These are phyloP conservation scores for Lodderomyces oxycetoniae DNA, from an alignment of 1,139 yeast species.

Conservation along the genomic window DNA sequence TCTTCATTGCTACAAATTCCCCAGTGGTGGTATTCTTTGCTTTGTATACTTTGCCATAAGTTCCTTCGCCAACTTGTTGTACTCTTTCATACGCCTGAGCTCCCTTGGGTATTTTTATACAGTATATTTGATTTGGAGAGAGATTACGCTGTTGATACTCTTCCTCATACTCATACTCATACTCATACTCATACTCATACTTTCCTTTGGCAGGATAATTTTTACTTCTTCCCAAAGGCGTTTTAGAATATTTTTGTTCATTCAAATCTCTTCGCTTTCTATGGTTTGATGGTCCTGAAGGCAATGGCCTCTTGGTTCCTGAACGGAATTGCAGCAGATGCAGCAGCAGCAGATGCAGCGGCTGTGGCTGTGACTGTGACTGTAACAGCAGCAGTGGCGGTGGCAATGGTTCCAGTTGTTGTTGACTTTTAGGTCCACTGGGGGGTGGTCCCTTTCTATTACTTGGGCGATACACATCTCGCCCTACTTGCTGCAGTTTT, in stretches of 20 bases:
- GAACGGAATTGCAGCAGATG: constrained; percentile 6
- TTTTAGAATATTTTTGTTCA: not conserved
- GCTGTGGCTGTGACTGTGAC: constrained; percentile 2
- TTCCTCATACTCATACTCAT: too few relatives aligned
- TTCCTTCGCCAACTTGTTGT: constrained; percentile 50
- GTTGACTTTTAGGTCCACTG: constrained; percentile 21
- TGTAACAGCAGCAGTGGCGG: constrained; percentile 1
- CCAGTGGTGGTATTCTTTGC: constrained; percentile 67
- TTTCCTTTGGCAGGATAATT: too few relatives aligned
- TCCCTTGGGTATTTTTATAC: constrained; percentile 24
- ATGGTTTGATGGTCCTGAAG: constrained; percentile 17
- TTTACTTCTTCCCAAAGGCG: too few relatives aligned
- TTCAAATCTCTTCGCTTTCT: constrained; percentile 14
- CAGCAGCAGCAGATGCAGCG: not conserved
- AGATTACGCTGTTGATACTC: too few relatives aligned
- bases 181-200: too few relatives aligned
- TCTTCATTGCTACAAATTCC: constrained; percentile 76
- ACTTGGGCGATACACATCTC: constrained; percentile 5
- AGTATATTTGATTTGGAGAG: constrained; percentile 24
- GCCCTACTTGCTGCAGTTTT: too few relatives aligned
- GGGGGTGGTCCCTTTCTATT: constrained; percentile 8
- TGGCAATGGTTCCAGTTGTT: constrained; percentile 2
- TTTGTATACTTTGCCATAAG: constrained; percentile 46
- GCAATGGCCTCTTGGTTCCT: constrained; percentile 11
- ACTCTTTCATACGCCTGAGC: constrained; percentile 34